Evolutionary conservation across 2,329 filamentous ascomycete genomes (phyloP), one percentile per base, ranked within the genome.

Genomic region (Lasiodiplodia sp.): DNA sequence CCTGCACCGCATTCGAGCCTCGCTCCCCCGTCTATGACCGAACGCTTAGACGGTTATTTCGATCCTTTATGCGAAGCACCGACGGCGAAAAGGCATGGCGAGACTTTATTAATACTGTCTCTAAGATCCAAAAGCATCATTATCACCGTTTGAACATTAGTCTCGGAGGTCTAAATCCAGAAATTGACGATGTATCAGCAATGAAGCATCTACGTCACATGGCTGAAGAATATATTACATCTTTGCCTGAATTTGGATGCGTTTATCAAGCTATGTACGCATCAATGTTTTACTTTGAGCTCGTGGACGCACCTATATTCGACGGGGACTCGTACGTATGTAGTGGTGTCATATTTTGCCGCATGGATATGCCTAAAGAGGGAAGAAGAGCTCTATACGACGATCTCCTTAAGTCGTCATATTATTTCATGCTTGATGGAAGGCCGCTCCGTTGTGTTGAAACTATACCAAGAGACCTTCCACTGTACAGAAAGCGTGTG

Each of bases 131-230:
- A 3, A 66, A 68, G 25, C 7, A 49, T 21, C 68, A 74, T 7
- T 75, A 71, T 62, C 67, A 74, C 65, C 71, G 74, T 7, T 40
- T 76, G 2, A 77, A 77, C 58, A 21, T 76, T 8, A 68, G 37
- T 25, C 64, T 75, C 4, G 25, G 62, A 16, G 68, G 60, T 2
- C 25, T 64, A n/a, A 64, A 75, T 60, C 71, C 73, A 28, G 69
- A 65, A 8, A 62, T 57, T 3, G 31, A 57, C 8, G 31, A 57
- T 34, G 31, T 57, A 2, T 57, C n/a, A 11, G 3, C 18, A 14
- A 57, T 57, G n/a, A 38, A 57, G 8, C 53, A 31, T 6, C 7
- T 57, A 37, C 31, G 53, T 12, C 8, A 57, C 10, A 16, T 2
- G 10, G 25, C 25, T 1, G 52, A 55, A n/a, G 11, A 55, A 12